Conservation (phyloP, 129 eudicot genomes). For the Artemisia annua region DNA sequence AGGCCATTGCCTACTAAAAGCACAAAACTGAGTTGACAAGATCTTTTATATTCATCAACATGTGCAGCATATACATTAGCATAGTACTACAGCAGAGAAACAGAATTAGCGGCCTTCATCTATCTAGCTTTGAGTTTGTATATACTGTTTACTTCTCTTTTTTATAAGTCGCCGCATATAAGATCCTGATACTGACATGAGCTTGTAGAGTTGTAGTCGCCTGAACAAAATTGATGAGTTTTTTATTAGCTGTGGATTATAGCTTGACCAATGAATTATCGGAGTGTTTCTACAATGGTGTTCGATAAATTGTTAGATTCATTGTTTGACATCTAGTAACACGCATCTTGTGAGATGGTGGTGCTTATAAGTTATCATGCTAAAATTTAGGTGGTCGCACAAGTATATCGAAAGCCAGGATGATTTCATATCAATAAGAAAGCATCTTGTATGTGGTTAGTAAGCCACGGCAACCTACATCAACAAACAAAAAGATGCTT, state of each 20-base stretch:
- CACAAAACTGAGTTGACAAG: slow-evolving; percentile 35
- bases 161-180: slow-evolving; percentile 19
- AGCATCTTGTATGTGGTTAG: too few species aligned
- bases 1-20: slow-evolving; percentile 29
- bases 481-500: not conserved
- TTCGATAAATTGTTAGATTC: not conserved
- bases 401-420: too few species aligned
- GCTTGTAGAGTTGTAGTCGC: too few species aligned
- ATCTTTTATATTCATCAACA: slow-evolving; percentile 3
- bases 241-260: not conserved
- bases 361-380: too few species aligned
- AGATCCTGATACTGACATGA: not conserved
- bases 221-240: too few species aligned
- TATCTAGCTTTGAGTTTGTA: slow-evolving; percentile 4
- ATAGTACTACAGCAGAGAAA: not conserved
- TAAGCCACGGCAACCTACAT: too few species aligned
- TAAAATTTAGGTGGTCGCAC: too few species aligned
- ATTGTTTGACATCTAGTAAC: too few species aligned
- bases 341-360: too few species aligned
- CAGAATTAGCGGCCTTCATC: slow-evolving; percentile 6
- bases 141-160: slow-evolving; percentile 5
- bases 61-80: not conserved
- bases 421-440: too few species aligned
- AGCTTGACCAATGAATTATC: not conserved
- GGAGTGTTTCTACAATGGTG: not conserved